Conservation (phyloP, 805 yeast genomes). For the Grigorovia yakushimaensis region DNA sequence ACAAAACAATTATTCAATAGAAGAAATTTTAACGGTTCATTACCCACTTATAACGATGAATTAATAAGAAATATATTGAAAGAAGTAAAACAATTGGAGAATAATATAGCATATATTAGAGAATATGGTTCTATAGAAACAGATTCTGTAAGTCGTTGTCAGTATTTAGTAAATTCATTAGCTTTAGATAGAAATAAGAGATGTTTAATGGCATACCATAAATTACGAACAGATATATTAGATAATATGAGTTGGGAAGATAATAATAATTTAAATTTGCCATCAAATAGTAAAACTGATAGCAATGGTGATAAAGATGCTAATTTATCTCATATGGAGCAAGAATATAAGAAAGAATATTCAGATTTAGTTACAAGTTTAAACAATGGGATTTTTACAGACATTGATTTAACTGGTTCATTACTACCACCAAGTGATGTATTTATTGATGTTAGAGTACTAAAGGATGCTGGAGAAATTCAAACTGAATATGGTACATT, state of each 20-base stretch:
- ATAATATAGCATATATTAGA: slow-evolving; percentile 42
- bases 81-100: slow-evolving; percentile 58
- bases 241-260: slow-evolving; percentile 66
- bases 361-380: slow-evolving; percentile 62
- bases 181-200: slow-evolving; percentile 84
- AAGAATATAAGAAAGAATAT: slow-evolving; percentile 64
- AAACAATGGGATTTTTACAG: slow-evolving; percentile 64
- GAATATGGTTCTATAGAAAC: slow-evolving; percentile 22
- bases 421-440: slow-evolving; percentile 84
- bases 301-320: slow-evolving; percentile 22
- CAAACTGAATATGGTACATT: slow-evolving; percentile 97
- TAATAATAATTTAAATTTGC: slow-evolving; percentile 29
- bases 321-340: slow-evolving; percentile 66
- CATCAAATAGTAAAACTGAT: slow-evolving; percentile 6
- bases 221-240: slow-evolving; percentile 55
- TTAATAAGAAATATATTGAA: slow-evolving; percentile 57
- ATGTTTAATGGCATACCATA: slow-evolving; percentile 77
- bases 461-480: slow-evolving; percentile 92
- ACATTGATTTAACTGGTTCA: slow-evolving; percentile 81
- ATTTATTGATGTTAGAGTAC: slow-evolving; percentile 86
- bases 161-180: slow-evolving; percentile 46
- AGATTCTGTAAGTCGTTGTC: slow-evolving; percentile 48
- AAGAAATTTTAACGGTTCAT: slow-evolving; percentile 8
- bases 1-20: slow-evolving; percentile 45
- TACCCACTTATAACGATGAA: slow-evolving; percentile 64